Base-by-base conservation (phyloP, 371 early-diverging fungal genomes). In the Mortierella sp. region DNA sequence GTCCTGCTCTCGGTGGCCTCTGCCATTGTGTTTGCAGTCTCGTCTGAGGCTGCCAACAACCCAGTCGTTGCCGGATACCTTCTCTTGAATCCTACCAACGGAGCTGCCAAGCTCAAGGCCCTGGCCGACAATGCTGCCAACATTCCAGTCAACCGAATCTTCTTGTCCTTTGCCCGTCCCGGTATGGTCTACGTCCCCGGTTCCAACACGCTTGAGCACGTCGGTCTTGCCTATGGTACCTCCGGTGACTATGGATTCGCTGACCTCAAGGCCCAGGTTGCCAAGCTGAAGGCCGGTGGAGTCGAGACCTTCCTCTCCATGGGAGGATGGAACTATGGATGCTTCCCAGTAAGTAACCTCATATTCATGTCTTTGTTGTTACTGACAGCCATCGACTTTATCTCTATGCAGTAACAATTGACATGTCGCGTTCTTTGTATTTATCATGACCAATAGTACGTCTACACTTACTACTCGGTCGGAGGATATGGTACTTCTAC, bases 281-380 rank as follows among this genome's bases (percentile, higher is more conserved):
- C 84, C 31, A 70, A 68, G 34, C 73, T 83, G 22, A 73, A 73
- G 58, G 76, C 84, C 39, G 64, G 47, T 14, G 84, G 84, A 29
- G 84, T 83, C 40, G 79, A 83, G 52, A 76, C 76, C 45, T 83
- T 79, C 70, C 55, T 83, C 24, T 83, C 84, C 7, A 76, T 83
- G 37, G 84, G 84, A 73, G 84, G 84, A 68, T 83, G 84, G 84
- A 83, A 83, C 76, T 83, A 83, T 50, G 79, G 79, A 39, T 83
- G 84, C 79, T 83, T 78, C 76, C 84, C 84, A 50, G 79, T 79
- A 79, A 68, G 79, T 66, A 24, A 9, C 24, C 1, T 41, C 13
- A 22, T 58, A 8, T 19, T 67, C 2, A 9, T 39, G 19, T 50
- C 61, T 29, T 31, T 48, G 58, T 9, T 9, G 11, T 13, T 9